Conservation (phyloP, 192 early-diverging fungal species). For the Coemansia sp. region DNA sequence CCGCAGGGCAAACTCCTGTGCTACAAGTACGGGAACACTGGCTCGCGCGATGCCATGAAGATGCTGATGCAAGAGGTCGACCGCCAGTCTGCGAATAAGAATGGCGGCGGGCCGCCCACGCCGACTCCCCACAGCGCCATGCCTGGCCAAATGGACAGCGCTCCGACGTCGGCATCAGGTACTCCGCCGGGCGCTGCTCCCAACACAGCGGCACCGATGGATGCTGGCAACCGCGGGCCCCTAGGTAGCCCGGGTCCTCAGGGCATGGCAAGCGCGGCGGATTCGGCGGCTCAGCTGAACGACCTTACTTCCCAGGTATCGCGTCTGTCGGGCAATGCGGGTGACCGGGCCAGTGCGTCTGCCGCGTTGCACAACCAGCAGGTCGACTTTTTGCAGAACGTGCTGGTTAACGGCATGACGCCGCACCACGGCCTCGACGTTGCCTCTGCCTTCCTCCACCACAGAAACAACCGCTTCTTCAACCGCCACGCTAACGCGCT, state of each 20-base stretch:
- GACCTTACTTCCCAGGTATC: constrained; percentile 39
- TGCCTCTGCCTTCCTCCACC: constrained; percentile 25
- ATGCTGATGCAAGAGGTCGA: constrained; percentile 42
- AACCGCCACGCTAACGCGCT: constrained; percentile 19
- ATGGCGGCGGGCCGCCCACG: not conserved
- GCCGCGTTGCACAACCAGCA: constrained; percentile 47
- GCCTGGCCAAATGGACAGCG: not conserved
- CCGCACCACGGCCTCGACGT: constrained; percentile 20
- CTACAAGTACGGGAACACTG: constrained; percentile 44
- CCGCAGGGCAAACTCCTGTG: constrained; percentile 32
- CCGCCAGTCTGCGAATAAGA: constrained; percentile 17
- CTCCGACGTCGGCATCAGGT: not conserved
- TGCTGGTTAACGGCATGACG: constrained; percentile 31
- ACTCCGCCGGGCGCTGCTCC: constrained; percentile 2
- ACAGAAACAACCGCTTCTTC: constrained; percentile 36
- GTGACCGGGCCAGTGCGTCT: constrained; percentile 23
- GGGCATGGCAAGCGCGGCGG: too few relatives aligned
- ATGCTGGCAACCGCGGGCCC: constrained; percentile 25
- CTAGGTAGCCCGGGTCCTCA: too few relatives aligned
- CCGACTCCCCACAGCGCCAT: not conserved
- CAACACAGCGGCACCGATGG: constrained; percentile 10
- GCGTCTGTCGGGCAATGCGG: constrained; percentile 22
- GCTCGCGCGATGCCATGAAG: constrained; percentile 42
- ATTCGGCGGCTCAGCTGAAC: constrained; percentile 36
- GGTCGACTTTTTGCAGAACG: constrained; percentile 42